Percentiles rank a stretch among this genome's conserved stretches.
These are phyloP conservation scores for Proliferodiscus dingleyae DNA, from an alignment of 2,329 filamentous ascomycete genomes.

Conservation along the genomic window DNA sequence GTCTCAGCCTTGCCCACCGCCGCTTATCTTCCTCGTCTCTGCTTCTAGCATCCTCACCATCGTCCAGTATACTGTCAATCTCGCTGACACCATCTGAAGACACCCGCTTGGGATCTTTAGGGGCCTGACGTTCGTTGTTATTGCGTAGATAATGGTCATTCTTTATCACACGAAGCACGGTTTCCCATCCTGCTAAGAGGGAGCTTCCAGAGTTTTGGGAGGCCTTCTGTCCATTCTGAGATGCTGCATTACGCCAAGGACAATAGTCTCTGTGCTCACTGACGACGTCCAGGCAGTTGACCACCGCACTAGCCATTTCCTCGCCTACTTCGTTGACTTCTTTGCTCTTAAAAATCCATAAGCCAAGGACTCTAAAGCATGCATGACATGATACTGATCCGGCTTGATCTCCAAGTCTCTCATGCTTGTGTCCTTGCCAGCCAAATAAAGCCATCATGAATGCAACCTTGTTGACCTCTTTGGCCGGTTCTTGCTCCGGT, in stretches of 20 bases:
- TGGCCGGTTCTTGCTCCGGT: neutral
- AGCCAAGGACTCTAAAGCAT: slow-evolving; percentile 80
- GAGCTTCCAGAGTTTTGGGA: slow-evolving; percentile 28
- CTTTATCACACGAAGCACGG: slow-evolving; percentile 49
- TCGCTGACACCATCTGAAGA: slow-evolving; percentile 7
- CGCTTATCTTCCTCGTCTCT: slow-evolving; percentile 63
- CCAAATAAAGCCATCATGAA: slow-evolving; percentile 67
- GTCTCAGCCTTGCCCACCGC: slow-evolving; percentile 65
- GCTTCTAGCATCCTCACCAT: slow-evolving; percentile 35
- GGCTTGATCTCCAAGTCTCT: slow-evolving; percentile 25
- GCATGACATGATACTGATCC: slow-evolving; percentile 63
- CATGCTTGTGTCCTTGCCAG: slow-evolving; percentile 55
- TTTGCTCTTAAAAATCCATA: slow-evolving; percentile 90
- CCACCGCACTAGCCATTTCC: slow-evolving; percentile 51
- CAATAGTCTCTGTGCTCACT: slow-evolving; percentile 79
- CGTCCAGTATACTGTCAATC: slow-evolving; percentile 13
- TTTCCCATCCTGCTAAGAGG: slow-evolving; percentile 47
- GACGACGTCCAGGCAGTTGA: slow-evolving; percentile 63
- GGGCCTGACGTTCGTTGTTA: slow-evolving; percentile 12
- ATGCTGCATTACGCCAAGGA: slow-evolving; percentile 65
- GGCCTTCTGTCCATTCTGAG: slow-evolving; percentile 47
- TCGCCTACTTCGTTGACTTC: slow-evolving; percentile 51
- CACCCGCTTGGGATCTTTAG: slow-evolving; percentile 7
- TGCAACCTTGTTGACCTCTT: slow-evolving; percentile 53
- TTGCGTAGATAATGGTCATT: slow-evolving; percentile 44